Base-by-base conservation (phyloP, 2,329 filamentous ascomycete species). In the Huntiella decipiens region DNA sequence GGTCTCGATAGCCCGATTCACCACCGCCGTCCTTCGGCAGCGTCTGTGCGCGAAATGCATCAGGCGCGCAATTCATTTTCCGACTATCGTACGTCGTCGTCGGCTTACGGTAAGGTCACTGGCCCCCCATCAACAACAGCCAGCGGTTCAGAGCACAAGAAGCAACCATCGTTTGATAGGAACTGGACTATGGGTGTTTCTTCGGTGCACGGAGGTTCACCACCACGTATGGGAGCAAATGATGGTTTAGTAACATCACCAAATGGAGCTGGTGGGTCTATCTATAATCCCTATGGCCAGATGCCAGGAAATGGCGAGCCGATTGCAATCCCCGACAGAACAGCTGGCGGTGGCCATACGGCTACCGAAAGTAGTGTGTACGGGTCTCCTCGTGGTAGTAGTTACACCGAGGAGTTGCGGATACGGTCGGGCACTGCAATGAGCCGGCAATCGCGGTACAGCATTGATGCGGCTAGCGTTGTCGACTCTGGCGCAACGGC, bases 41-140 rank as follows among this genome's bases (percentile, higher is more conserved):
- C 84, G 34, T 88, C 82, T 8, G 71, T 92, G 36, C 74, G 85
- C 53, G 82, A 85, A 49, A 65, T 92, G 54, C 79, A 91, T 55
- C 84, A 93, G 58, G 83, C 81, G 36, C 75, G 86, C 37, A 49
- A 49, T 43, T 49, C 47, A 37, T 49, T 49, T 38, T 49, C 47
- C 31, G 47, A 49, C 19, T 49, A 49, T 32, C 47, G 47, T 36
- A 38, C 79, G 86, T 49, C 86, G 92, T 61, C 95, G 87, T 1
- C 88, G 83, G 2, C 91, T 84, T 2, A 85, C 83, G 42, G 85
- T 92, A 53, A 80, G 13, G 46, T 38, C 6, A 10, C 22, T 28
- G 22, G 22, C 60, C 59, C 44, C 46, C 56, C 22, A 64, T 66
- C 19, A 53, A 54, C 12, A 50, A 58, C 22, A 13, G 45, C 48